Percentiles rank a stretch among this genome's conserved stretches.
These are phyloP conservation scores for Diaporthe capsici DNA, from an alignment of 2,329 filamentous ascomycete species.

Conservation along the genomic window DNA sequence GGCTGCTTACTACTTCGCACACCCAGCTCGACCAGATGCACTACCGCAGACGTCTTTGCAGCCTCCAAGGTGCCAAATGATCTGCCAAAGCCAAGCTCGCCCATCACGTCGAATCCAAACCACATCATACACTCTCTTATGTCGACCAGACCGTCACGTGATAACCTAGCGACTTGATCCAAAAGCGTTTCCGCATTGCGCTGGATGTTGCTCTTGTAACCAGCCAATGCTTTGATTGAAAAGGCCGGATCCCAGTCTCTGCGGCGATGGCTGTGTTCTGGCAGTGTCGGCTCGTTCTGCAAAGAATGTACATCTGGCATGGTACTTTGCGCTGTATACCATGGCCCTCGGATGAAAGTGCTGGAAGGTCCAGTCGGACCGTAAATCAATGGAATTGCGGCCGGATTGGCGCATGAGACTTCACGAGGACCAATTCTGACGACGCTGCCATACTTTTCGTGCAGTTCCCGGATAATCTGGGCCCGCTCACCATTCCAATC, in stretches of 20 bases:
- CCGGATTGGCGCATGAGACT: neutral
- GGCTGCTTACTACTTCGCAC: constrained; percentile 19
- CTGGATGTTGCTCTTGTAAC: constrained; percentile 10
- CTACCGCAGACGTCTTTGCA: constrained; percentile 1
- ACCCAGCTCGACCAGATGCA: constrained; percentile 19
- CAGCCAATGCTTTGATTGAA: constrained; percentile 18
- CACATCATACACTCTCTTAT: constrained; percentile 24
- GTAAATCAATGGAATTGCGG: constrained; percentile 1
- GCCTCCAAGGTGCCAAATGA: constrained; percentile 11
- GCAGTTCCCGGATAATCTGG: neutral
- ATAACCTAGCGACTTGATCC: constrained; percentile 2
- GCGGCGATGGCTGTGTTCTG: constrained; percentile 16
- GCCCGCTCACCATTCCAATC: constrained; percentile 11
- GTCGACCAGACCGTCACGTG: neutral
- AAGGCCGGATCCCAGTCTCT: constrained; percentile 21
- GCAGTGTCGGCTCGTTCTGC: constrained; percentile 7
- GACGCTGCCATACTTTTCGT: constrained; percentile 14
- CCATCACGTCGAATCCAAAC: constrained; percentile 23
- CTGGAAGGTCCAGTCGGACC: neutral
- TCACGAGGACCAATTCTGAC: constrained; percentile 15
- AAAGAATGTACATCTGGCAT: constrained; percentile 1
- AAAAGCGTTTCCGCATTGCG: neutral
- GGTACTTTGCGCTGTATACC: constrained; percentile 6
- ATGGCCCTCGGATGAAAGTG: constrained; percentile 3
- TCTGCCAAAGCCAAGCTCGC: constrained; percentile 18